Conservation (phyloP, 345 rosid genomes). For the Populus euphratica region DNA sequence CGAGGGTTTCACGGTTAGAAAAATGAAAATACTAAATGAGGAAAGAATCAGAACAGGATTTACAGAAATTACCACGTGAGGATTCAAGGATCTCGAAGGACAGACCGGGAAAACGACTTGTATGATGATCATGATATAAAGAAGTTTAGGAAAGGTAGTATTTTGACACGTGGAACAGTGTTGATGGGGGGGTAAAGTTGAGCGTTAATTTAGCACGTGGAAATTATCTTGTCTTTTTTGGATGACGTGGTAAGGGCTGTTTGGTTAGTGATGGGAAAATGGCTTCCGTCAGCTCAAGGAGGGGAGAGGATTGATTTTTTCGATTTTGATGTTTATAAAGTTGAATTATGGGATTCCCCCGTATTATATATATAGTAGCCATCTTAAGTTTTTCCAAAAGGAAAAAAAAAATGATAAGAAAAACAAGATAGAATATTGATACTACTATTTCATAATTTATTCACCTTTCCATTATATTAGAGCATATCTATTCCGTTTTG, state of each 20-base stretch:
- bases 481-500: too few relatives aligned
- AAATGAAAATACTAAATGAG: constrained; percentile 5
- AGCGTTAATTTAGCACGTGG: neutral
- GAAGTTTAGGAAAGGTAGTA: neutral
- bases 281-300: too few relatives aligned
- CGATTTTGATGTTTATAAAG: too few relatives aligned
- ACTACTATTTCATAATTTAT: too few relatives aligned
- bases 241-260: neutral
- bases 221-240: neutral
- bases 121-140: neutral
- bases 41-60: constrained; percentile 3
- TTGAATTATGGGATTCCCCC: too few relatives aligned
- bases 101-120: constrained; percentile 1
- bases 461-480: too few relatives aligned
- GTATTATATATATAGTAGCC: too few relatives aligned
- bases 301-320: too few relatives aligned
- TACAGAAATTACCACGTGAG: constrained; percentile 22
- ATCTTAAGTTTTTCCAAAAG: too few relatives aligned
- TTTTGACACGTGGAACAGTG: constrained; percentile 7
- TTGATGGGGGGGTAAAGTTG: neutral
- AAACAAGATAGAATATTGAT: too few relatives aligned
- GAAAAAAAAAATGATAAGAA: too few relatives aligned
- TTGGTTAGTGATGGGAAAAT: neutral
- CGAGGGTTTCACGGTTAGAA: neutral
- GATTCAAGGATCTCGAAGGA: constrained; percentile 11